Conservation (phyloP, 768 basidiomycete species). For the Wakefieldia striispora region DNA sequence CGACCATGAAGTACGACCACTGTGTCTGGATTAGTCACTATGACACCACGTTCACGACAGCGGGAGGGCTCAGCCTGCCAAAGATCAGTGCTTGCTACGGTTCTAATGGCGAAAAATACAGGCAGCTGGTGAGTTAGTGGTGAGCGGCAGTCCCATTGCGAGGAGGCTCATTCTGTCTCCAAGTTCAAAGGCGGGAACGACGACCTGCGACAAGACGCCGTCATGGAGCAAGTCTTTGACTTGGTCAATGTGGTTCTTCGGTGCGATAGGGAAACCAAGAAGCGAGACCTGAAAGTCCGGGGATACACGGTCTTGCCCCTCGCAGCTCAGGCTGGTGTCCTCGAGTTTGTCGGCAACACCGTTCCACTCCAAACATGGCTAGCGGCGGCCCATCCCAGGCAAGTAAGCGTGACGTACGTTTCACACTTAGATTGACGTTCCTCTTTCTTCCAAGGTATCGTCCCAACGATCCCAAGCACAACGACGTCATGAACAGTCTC, state of each 20-base stretch:
- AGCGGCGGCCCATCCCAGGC: slow-evolving; percentile 58
- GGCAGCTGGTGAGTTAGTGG: slow-evolving; percentile 67
- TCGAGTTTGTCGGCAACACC: slow-evolving; percentile 90
- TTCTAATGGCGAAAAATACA: slow-evolving; percentile 60
- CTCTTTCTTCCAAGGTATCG: slow-evolving; percentile 52
- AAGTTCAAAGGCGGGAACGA: slow-evolving; percentile 93
- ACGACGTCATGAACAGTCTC: slow-evolving; percentile 32
- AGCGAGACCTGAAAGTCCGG: slow-evolving; percentile 70
- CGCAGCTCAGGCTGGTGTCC: slow-evolving; percentile 71
- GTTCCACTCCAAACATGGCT: slow-evolving; percentile 64
- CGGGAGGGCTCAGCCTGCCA: slow-evolving; percentile 81
- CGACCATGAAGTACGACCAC: slow-evolving; percentile 60
- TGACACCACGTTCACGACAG: slow-evolving; percentile 51
- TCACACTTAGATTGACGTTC: neutral
- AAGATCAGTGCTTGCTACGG: slow-evolving; percentile 78
- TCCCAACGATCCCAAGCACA: slow-evolving; percentile 47
- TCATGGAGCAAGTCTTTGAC: slow-evolving; percentile 97
- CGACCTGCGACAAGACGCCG: slow-evolving; percentile 94
- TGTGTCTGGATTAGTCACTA: slow-evolving; percentile 72
- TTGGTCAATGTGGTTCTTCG: slow-evolving; percentile 78
- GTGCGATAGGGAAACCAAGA: slow-evolving; percentile 71
- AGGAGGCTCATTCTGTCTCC: slow-evolving; percentile 2
- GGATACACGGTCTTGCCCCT: slow-evolving; percentile 91
- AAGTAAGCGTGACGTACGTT: slow-evolving; percentile 15
- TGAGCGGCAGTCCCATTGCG: neutral